Evolutionary conservation across 768 basidiomycete genomes (phyloP).

Genomic region (Rubroboletus satanas): DNA sequence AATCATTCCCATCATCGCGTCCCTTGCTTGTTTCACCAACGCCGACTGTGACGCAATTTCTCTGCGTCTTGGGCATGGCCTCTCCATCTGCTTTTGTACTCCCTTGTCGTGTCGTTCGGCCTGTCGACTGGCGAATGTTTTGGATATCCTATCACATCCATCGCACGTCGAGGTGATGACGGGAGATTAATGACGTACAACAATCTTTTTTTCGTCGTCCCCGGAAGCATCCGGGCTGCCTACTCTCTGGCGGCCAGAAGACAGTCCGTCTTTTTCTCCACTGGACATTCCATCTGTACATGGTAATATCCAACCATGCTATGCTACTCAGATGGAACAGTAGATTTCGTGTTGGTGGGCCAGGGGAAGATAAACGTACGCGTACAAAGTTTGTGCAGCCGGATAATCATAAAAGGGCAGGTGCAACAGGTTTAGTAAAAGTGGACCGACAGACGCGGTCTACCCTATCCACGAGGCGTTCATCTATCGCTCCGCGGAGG

Average conservation of each 20-base stretch:
- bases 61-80: constrained; percentile 1
- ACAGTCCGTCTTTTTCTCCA: background rate
- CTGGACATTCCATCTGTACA: background rate
- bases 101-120: background rate
- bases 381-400: no score
- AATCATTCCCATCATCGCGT: background rate
- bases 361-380: no score
- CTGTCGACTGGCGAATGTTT: background rate
- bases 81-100: background rate
- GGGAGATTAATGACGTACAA: background rate
- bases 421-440: no score
- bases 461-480: no score
- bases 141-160: background rate
- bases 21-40: constrained; percentile 2
- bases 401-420: no score
- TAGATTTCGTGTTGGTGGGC: background rate
- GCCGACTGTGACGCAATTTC: background rate
- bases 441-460: no score
- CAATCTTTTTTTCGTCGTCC: background rate
- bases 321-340: background rate
- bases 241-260: background rate
- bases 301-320: background rate
- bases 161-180: background rate
- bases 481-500: no score
- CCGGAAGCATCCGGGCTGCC: background rate